Evolutionary conservation across 2,329 filamentous ascomycete genomes (phyloP).

Genomic region (Tolypocladium pustulatum): DNA sequence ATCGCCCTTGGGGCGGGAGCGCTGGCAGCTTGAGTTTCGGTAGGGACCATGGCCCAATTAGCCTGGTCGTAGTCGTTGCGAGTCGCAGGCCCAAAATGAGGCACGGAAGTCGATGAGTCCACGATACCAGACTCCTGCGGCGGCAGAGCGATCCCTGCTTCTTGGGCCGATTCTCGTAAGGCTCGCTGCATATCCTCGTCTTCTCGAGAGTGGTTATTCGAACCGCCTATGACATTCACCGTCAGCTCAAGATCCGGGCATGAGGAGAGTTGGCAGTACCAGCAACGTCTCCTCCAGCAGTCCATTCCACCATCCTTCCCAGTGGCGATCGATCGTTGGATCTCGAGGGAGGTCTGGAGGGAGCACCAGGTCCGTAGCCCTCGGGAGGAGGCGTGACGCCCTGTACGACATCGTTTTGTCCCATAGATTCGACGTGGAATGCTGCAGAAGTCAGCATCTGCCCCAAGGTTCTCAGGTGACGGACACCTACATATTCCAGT

Average conservation of each 20-base stretch:
- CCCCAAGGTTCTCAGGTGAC: background rate
- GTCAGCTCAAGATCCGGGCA: background rate
- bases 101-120: constrained; percentile 24
- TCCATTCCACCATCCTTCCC: constrained; percentile 38
- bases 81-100: constrained; percentile 50
- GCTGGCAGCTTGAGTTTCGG: constrained; percentile 12
- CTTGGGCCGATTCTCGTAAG: constrained; percentile 42
- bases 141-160: constrained; percentile 32
- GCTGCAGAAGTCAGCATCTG: constrained; percentile 24
- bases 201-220: constrained; percentile 29
- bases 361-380: constrained; percentile 32
- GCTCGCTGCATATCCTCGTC: constrained; percentile 48
- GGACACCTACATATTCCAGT: constrained; percentile 31
- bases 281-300: constrained; percentile 26
- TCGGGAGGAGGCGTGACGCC: constrained; percentile 30
- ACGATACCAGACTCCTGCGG: constrained; percentile 42
- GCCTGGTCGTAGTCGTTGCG: constrained; percentile 41
- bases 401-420: constrained; percentile 31
- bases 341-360: constrained; percentile 53
- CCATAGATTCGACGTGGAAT: constrained; percentile 45
- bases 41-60: constrained; percentile 49
- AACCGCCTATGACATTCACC: constrained; percentile 18
- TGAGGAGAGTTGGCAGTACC: constrained; percentile 20
- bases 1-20: constrained; percentile 28
- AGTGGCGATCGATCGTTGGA: constrained; percentile 47